Percentiles rank a stretch among this genome's conserved stretches.
Conservation (phyloP, 169 alveolate genomes). For the Eimeria tenella region DNA sequence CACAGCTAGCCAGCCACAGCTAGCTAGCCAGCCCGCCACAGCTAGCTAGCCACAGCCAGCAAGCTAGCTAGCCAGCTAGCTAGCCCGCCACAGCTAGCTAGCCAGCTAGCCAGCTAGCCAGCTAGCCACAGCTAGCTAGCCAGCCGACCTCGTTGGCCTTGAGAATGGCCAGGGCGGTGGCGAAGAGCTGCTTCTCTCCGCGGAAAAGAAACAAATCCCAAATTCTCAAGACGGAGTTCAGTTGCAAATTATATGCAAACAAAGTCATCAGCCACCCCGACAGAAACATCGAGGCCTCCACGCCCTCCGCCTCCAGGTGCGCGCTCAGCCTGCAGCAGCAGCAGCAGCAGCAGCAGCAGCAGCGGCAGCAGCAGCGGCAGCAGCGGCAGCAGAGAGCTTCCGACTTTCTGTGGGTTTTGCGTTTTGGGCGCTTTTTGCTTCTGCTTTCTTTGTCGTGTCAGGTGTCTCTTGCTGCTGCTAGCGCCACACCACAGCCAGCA, state of each 20-base stretch:
- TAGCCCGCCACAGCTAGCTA: too few species aligned
- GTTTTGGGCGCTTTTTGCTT: neutral
- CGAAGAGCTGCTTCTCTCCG: conserved; percentile 91
- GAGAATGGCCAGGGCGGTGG: conserved; percentile 92
- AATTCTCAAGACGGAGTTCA: conserved; percentile 89
- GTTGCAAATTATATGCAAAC: conserved; percentile 89
- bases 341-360: neutral
- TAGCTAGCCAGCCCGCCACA: too few species aligned
- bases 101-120: too few species aligned
- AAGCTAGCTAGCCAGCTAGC: too few species aligned
- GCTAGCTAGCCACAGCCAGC: too few species aligned
- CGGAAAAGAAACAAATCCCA: conserved; percentile 93
- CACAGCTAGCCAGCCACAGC: too few species aligned
- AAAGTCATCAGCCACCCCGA: conserved; percentile 96
- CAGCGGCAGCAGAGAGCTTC: neutral
- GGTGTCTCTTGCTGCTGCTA: too few species aligned
- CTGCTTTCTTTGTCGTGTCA: neutral
- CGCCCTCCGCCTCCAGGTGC: conserved; percentile 86
- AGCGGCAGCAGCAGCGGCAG: neutral
- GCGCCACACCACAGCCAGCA: neutral
- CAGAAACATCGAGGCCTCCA: conserved; percentile 94
- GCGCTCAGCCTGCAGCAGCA: conserved; percentile 68
- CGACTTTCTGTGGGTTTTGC: neutral
- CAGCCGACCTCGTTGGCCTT: conserved; percentile 84
- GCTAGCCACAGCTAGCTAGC: too few species aligned